phyloP scores from a whole-genome alignment of 306 rosid genomes.

The Acacia melanoxylon region DNA sequence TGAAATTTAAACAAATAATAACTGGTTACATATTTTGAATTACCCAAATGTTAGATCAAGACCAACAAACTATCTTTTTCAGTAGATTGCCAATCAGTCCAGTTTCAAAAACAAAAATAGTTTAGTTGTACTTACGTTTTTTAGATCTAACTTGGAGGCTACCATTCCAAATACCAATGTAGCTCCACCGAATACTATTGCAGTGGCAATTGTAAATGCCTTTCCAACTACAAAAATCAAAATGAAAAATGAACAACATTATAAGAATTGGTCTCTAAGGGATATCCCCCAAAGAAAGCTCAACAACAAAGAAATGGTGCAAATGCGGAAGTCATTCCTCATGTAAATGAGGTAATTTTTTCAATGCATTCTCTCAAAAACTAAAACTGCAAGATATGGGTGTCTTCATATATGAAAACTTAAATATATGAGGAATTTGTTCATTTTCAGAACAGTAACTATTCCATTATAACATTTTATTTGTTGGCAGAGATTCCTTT shows the following conservation, averaged over 20 bases:
- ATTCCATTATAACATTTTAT: not conserved
- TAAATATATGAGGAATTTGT: not conserved
- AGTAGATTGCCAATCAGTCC: not conserved
- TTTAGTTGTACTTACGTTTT: constrained; percentile 49
- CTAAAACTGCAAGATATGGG: not conserved
- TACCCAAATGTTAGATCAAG: not conserved
- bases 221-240: constrained; percentile 78
- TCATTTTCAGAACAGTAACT: not conserved
- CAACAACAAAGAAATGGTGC: too few species aligned
- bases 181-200: constrained; percentile 75
- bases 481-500: not conserved
- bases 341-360: not conserved
- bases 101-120: not conserved
- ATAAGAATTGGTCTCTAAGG: too few species aligned
- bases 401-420: not conserved
- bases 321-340: constrained; percentile 13
- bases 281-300: too few species aligned
- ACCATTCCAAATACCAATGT: constrained; percentile 62
- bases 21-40: not conserved
- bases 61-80: not conserved
- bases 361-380: not conserved
- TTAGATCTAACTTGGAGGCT: constrained; percentile 67
- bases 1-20: too few species aligned
- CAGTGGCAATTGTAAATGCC: constrained; percentile 79
- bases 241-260: too few species aligned